A percentile compares a stretch with the other conserved stretches of the same genome.
Evolutionary conservation across 78 protist species (phyloP).

Genomic region (Dictyostelium intermedium): DNA sequence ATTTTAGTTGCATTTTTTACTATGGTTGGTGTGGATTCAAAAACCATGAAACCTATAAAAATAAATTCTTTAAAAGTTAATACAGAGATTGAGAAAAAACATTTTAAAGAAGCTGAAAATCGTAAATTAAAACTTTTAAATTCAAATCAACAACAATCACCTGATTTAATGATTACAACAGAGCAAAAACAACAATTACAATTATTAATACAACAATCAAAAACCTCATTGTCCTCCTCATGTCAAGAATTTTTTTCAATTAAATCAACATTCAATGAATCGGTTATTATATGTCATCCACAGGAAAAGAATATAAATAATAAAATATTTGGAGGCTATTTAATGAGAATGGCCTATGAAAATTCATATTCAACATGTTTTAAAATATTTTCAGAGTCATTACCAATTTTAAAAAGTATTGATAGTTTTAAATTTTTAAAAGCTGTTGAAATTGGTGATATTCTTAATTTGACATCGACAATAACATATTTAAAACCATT

Average conservation of each 20-base stretch:
- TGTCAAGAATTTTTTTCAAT: too few relatives aligned
- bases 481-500: constrained; percentile 34
- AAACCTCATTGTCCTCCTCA: too few relatives aligned
- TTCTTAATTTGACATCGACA: constrained; percentile 39
- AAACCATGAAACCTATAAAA: not conserved
- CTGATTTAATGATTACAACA: too few relatives aligned
- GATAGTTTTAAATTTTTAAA: constrained; percentile 39
- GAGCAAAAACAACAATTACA: too few relatives aligned
- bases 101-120: constrained; percentile 23
- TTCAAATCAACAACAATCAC: not conserved
- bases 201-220: too few relatives aligned
- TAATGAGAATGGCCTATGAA: constrained; percentile 70
- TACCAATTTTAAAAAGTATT: constrained; percentile 53
- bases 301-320: constrained; percentile 68
- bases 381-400: constrained; percentile 7
- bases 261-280: not conserved
- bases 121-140: not conserved
- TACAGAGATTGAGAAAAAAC: not conserved
- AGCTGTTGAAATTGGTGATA: constrained; percentile 74
- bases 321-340: constrained; percentile 74
- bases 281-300: constrained; percentile 69
- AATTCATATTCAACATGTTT: constrained; percentile 43
- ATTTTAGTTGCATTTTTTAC: constrained; percentile 65
- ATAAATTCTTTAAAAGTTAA: not conserved
- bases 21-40: constrained; percentile 65